Base-by-base conservation (phyloP, 2,329 filamentous ascomycete species). In the Podosphaera xanthii region DNA sequence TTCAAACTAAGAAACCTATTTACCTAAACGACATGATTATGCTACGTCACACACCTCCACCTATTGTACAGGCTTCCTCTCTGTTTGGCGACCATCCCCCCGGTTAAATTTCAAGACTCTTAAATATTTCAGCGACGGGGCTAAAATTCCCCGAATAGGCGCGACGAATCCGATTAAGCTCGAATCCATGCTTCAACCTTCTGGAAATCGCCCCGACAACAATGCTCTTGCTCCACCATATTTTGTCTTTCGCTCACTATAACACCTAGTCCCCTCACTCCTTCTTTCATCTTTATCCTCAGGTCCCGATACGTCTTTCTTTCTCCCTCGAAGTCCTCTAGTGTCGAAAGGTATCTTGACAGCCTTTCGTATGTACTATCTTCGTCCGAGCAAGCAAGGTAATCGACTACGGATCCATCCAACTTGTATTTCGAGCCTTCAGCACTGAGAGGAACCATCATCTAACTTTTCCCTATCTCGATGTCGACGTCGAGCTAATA, bases 351-450 rank as follows among this genome's bases (percentile, higher is more conserved):
- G 65, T 60, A 61, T 59, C 59, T 59, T 62, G 63, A 61, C 63
- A 61, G 61, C 65, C 64, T 62, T 64, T 65, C 64, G 61, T 62
- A 63, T 65, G 63, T 63, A 56, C 62, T 58, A 58, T 60, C 61
- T 58, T 53, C 57, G 60, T 59, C 61, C 52, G 59, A 58, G 62
- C 58, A 56, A 63, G 59, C 60, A 42, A 60, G 59, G 36, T 58
- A 57, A 44, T 55, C 58, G 46, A 54, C 38, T 38, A 58, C 57
- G 22, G 55, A 40, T 40, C 48, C 58, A 52, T 59, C 38, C 38
- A 5, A 48, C 53, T 55, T 52, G 57, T 40, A 40, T 40, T 40
- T 40, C 36, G 36, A 40, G 36, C 36, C 36, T 40, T 10, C 36
- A 10, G 36, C 36, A 40, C 36, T 10, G 10, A 40, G 36, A 52